These are phyloP conservation scores for Yarrowia galli DNA, from an alignment of 1,139 yeast genomes.

Conservation along the genomic window DNA sequence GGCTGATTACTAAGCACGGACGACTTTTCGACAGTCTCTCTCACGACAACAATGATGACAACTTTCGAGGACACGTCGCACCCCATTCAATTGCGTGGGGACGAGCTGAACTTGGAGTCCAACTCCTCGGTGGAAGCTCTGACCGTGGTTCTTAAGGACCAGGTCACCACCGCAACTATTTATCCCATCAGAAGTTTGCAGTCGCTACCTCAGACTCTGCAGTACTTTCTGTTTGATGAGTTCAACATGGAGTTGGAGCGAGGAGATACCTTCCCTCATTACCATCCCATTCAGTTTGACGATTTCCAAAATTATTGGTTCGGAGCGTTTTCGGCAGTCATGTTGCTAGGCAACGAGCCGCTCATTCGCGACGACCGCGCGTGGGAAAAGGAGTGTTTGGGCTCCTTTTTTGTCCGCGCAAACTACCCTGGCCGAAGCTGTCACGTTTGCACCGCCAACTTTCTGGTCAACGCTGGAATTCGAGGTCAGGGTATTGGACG, in stretches of 20 bases:
- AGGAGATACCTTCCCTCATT: slow-evolving; percentile 87
- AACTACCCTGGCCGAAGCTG: slow-evolving; percentile 92
- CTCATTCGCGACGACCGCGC: slow-evolving; percentile 56
- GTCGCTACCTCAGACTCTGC: slow-evolving; percentile 74
- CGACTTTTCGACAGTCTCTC: not conserved
- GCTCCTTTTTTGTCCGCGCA: slow-evolving; percentile 82
- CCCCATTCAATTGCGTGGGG: slow-evolving; percentile 26
- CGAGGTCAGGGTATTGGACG: slow-evolving; percentile 93
- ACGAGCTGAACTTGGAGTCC: slow-evolving; percentile 16
- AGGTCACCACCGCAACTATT: slow-evolving; percentile 89
- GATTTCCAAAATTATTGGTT: slow-evolving; percentile 88
- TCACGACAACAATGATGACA: not conserved
- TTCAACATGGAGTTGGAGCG: slow-evolving; percentile 90
- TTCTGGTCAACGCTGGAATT: slow-evolving; percentile 89
- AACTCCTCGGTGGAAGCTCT: slow-evolving; percentile 49
- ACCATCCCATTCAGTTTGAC: slow-evolving; percentile 74
- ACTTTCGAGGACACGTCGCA: slow-evolving; percentile 28
- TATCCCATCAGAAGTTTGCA: slow-evolving; percentile 76
- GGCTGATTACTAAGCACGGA: slow-evolving; percentile 1
- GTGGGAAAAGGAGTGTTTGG: slow-evolving; percentile 92
- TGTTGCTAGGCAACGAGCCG: slow-evolving; percentile 68
- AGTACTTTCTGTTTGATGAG: slow-evolving; percentile 87
- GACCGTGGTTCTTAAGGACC: slow-evolving; percentile 83
- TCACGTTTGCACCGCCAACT: slow-evolving; percentile 90
- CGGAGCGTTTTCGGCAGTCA: slow-evolving; percentile 77